These are phyloP conservation scores for Alternaria sp. DNA, from an alignment of 2,329 filamentous ascomycete genomes.

Conservation along the genomic window DNA sequence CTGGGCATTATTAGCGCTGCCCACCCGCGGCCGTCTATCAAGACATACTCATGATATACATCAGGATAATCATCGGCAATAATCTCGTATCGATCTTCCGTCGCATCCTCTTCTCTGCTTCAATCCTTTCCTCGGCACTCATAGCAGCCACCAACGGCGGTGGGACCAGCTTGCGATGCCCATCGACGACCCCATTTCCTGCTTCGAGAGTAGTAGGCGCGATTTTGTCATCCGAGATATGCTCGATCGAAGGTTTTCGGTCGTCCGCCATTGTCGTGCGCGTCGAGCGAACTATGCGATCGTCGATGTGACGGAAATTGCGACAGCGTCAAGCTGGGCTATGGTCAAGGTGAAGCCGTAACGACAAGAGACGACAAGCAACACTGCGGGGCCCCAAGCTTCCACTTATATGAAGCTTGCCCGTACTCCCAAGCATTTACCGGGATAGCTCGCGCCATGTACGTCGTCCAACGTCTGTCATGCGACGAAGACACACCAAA, in stretches of 20 bases:
- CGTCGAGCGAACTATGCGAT: not conserved
- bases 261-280: conserved; percentile 19
- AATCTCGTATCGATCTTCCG: conserved; percentile 74
- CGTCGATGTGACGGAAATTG: not conserved
- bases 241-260: conserved; percentile 28
- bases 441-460: conserved; percentile 13
- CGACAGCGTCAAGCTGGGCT: not conserved
- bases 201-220: conserved; percentile 11
- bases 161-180: conserved; percentile 32
- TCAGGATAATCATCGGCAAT: conserved; percentile 72
- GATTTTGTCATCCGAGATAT: conserved; percentile 28
- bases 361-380: conserved; percentile 12
- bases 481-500: not conserved
- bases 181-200: conserved; percentile 14
- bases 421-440: not conserved
- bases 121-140: conserved; percentile 58
- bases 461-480: not conserved
- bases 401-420: conserved; percentile 26
- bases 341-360: not conserved
- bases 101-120: conserved; percentile 65
- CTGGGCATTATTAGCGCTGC: not conserved
- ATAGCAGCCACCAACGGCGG: conserved; percentile 51
- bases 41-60: conserved; percentile 78
- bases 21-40: not conserved
- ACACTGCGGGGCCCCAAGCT: conserved; percentile 13